phyloP scores from a whole-genome alignment of 208 protist species.

The Entamoeba moshkovskii region DNA sequence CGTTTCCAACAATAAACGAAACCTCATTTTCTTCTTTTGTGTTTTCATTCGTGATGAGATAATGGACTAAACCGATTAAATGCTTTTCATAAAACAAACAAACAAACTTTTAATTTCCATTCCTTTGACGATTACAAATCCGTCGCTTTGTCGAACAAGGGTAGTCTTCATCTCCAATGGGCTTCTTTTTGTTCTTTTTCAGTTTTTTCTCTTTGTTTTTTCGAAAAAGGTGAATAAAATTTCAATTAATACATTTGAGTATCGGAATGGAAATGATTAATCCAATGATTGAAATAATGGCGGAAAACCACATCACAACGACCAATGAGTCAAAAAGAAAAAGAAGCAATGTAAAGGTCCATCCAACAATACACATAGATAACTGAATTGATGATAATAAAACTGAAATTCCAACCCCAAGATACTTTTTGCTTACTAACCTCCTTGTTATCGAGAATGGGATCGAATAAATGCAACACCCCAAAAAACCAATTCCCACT shows the following conservation, averaged over 20 bases:
- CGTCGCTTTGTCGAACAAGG: no score
- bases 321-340: neutral
- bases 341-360: neutral
- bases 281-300: neutral
- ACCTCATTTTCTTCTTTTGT: neutral
- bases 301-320: neutral
- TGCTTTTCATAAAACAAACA: no score
- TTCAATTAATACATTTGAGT: no score
- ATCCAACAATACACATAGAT: neutral
- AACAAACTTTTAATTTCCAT: no score
- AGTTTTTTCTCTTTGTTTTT: no score
- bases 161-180: no score
- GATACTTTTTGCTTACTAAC: neutral
- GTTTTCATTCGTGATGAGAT: neutral
- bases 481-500: neutral
- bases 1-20: neutral
- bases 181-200: no score
- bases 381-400: neutral
- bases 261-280: no score
- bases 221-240: no score
- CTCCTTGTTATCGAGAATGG: neutral
- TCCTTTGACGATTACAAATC: no score
- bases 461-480: neutral
- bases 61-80: no score
- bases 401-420: neutral